These are phyloP conservation scores for Annona squamosa DNA, from an alignment of 164 flowering plant species.

Conservation along the genomic window DNA sequence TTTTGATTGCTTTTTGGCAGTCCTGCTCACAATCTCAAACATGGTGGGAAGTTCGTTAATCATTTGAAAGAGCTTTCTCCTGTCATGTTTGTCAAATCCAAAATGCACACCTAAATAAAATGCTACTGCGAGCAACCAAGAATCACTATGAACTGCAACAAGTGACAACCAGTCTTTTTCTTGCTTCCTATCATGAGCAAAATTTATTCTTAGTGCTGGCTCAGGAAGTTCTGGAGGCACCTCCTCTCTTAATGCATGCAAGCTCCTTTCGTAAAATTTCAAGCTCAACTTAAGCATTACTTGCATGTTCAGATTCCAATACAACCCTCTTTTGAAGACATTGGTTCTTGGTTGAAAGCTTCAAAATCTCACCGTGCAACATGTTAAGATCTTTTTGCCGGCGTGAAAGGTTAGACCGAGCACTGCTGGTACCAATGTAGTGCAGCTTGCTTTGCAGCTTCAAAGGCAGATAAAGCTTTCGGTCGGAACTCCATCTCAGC, in stretches of 20 bases:
- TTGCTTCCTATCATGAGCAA: conserved; percentile 57
- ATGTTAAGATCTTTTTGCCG: too few species aligned
- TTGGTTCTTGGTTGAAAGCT: too few species aligned
- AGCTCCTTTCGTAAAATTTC: too few species aligned
- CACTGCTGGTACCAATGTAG: too few species aligned
- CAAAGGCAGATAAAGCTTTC: too few species aligned
- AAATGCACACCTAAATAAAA: conserved; percentile 66
- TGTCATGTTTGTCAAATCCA: conserved; percentile 65
- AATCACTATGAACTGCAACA: conserved; percentile 70
- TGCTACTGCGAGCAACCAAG: conserved; percentile 64
- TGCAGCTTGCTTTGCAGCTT: too few species aligned
- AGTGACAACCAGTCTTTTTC: conserved; percentile 62
- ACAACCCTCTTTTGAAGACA: too few species aligned
- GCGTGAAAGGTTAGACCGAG: too few species aligned
- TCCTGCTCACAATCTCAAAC: conserved; percentile 71
- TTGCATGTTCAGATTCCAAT: too few species aligned
- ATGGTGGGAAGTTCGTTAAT: conserved; percentile 81
- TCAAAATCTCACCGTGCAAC: too few species aligned
- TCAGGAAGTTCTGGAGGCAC: conserved; percentile 78
- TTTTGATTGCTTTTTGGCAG: conserved; percentile 57
- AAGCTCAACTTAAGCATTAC: too few species aligned
- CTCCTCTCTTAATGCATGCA: conserved; percentile 27
- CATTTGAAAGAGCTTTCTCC: conserved; percentile 73
- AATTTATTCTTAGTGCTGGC: conserved; percentile 25
- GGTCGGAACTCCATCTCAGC: too few species aligned